Conservation (phyloP, 345 rosid species). For the Limnanthes douglasii region DNA sequence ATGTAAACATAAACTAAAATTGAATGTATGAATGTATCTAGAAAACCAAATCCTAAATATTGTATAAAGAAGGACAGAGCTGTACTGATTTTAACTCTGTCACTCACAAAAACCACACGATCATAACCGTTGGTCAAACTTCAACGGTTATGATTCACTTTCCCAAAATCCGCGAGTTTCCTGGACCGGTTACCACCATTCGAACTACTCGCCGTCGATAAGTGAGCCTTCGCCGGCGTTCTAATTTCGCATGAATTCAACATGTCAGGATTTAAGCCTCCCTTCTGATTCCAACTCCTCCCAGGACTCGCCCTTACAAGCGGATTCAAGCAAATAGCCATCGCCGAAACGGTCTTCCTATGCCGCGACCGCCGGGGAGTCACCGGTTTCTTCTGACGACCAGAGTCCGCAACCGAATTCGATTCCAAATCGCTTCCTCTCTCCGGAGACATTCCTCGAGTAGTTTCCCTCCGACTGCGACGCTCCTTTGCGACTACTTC, state of each 20-base stretch:
- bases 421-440: too few species aligned
- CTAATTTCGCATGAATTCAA: constrained; percentile 33
- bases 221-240: constrained; percentile 38
- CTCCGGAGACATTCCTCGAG: too few species aligned
- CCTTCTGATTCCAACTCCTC: constrained; percentile 43
- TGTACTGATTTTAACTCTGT: too few species aligned
- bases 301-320: constrained; percentile 83
- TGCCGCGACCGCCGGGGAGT: constrained; percentile 12
- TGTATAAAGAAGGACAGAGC: too few species aligned
- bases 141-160: constrained; percentile 56
- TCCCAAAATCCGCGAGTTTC: constrained; percentile 84
- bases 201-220: constrained; percentile 63
- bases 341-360: constrained; percentile 26
- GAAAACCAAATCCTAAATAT: too few species aligned
- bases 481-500: too few species aligned
- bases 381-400: too few species aligned
- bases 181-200: constrained; percentile 65
- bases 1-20: too few species aligned
- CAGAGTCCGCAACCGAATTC: too few species aligned
- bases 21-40: too few species aligned
- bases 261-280: constrained; percentile 29
- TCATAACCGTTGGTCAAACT: constrained; percentile 7
- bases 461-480: too few species aligned
- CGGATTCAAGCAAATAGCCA: constrained; percentile 81
- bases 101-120: too few species aligned